These are phyloP conservation scores for Grosmannia huntii DNA, from an alignment of 2,329 filamentous ascomycete species.

Conservation along the genomic window DNA sequence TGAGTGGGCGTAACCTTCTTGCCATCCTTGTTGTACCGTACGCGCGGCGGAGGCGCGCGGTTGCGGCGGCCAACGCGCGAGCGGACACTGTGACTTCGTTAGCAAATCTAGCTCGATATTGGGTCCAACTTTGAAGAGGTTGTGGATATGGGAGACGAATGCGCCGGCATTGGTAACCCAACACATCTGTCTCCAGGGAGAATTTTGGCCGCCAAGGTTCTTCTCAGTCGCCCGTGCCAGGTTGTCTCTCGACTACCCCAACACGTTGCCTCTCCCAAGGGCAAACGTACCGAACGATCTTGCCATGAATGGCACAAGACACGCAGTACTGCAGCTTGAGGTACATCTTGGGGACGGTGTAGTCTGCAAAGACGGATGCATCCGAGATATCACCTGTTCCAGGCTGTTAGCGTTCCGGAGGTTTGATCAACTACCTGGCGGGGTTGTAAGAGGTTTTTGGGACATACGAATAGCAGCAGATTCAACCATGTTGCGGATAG, in stretches of 20 bases:
- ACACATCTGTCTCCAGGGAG: not conserved
- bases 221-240: conserved; percentile 31
- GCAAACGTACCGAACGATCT: conserved; percentile 97
- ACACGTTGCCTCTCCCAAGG: conserved; percentile 42
- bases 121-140: conserved; percentile 1
- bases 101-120: conserved; percentile 18
- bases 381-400: conserved; percentile 94
- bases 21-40: conserved; percentile 99
- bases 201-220: conserved; percentile 19
- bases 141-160: not conserved
- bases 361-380: conserved; percentile 97
- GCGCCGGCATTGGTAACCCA: not conserved
- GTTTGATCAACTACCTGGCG: too few species aligned
- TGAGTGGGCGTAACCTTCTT: conserved; percentile 96
- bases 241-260: conserved; percentile 16
- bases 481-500: conserved; percentile 99
- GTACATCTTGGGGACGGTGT: conserved; percentile 99
- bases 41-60: conserved; percentile 92
- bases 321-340: conserved; percentile 99
- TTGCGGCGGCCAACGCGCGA: conserved; percentile 95
- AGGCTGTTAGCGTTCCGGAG: conserved; percentile 8
- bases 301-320: conserved; percentile 99
- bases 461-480: conserved; percentile 90
- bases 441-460: too few species aligned
- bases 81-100: conserved; percentile 63